A percentile compares a stretch with the other conserved stretches of the same genome.
These are phyloP conservation scores for Fusarium sambucinum DNA, from an alignment of 2,329 filamentous ascomycete species.

Conservation along the genomic window DNA sequence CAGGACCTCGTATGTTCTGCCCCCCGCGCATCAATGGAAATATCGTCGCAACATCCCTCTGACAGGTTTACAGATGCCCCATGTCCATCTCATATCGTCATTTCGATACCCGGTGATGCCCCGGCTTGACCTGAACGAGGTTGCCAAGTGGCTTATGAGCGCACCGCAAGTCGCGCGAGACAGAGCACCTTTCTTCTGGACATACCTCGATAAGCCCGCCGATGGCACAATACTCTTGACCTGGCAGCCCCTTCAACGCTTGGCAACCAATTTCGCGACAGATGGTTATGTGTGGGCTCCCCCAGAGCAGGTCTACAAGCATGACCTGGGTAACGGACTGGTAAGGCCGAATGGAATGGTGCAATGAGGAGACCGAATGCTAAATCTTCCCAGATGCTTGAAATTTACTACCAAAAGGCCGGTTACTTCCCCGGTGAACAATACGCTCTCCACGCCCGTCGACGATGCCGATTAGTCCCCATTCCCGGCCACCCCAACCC, in stretches of 20 bases:
- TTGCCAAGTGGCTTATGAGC: conserved; percentile 84
- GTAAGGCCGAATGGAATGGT: conserved; percentile 54
- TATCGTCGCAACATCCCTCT: conserved; percentile 28
- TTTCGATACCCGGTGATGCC: conserved; percentile 82
- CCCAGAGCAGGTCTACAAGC: conserved; percentile 79
- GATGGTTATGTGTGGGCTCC: conserved; percentile 95
- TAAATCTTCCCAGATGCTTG: conserved; percentile 73
- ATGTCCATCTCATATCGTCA: conserved; percentile 90
- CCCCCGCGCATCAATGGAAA: neutral
- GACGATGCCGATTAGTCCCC: conserved; percentile 87
- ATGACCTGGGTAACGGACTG: conserved; percentile 74
- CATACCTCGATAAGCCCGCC: conserved; percentile 83
- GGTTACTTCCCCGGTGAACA: conserved; percentile 84
- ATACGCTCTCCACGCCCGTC: conserved; percentile 80
- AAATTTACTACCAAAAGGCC: conserved; percentile 85
- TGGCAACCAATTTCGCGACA: conserved; percentile 81
- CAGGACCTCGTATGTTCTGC: conserved; percentile 56
- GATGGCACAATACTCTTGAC: conserved; percentile 87
- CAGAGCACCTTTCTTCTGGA: conserved; percentile 90
- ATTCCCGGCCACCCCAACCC: conserved; percentile 76
- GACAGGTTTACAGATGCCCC: conserved; percentile 72
- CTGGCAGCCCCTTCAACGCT: conserved; percentile 84
- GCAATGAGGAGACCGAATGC: conserved; percentile 2
- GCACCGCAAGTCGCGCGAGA: conserved; percentile 89
- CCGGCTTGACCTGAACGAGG: conserved; percentile 78